A percentile compares a stretch with the other conserved stretches of the same genome.
Conservation (phyloP, 768 basidiomycete species). For the Boletus edulis region DNA sequence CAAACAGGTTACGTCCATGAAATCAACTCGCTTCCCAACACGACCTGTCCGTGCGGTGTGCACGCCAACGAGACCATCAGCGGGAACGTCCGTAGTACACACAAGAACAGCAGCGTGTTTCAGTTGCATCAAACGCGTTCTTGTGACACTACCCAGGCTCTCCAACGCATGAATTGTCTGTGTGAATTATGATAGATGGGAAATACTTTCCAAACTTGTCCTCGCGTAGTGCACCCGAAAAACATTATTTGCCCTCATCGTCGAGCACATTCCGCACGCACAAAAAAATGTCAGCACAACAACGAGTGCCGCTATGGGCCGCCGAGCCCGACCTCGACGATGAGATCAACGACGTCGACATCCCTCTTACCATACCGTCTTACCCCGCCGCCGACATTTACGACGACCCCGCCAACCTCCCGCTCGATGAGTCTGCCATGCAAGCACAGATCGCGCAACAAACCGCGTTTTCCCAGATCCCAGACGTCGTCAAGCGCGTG, state of each 20-base stretch:
- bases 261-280: too few relatives aligned
- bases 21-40: too few relatives aligned
- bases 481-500: conserved; percentile 87
- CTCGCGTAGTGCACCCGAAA: background rate
- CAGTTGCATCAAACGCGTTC: too few relatives aligned
- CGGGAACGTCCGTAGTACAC: too few relatives aligned
- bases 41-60: too few relatives aligned
- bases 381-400: conserved; percentile 29
- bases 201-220: conserved; percentile 15
- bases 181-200: conserved; percentile 1
- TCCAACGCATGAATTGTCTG: too few relatives aligned
- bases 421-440: conserved; percentile 70
- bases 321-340: conserved; percentile 79
- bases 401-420: conserved; percentile 41
- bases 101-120: too few relatives aligned
- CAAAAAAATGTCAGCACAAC: conserved; percentile 50
- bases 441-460: conserved; percentile 86
- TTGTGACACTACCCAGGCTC: too few relatives aligned
- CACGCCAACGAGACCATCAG: too few relatives aligned
- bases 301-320: conserved; percentile 72
- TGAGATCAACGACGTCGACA: conserved; percentile 66
- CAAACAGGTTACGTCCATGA: too few relatives aligned
- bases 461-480: conserved; percentile 77
- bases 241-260: too few relatives aligned
- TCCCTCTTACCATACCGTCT: conserved; percentile 35